Evolutionary conservation across 495 filamentous ascomycete species (phyloP), one percentile per base, ranked within the genome.

Genomic region (Penicillium waksmanii): DNA sequence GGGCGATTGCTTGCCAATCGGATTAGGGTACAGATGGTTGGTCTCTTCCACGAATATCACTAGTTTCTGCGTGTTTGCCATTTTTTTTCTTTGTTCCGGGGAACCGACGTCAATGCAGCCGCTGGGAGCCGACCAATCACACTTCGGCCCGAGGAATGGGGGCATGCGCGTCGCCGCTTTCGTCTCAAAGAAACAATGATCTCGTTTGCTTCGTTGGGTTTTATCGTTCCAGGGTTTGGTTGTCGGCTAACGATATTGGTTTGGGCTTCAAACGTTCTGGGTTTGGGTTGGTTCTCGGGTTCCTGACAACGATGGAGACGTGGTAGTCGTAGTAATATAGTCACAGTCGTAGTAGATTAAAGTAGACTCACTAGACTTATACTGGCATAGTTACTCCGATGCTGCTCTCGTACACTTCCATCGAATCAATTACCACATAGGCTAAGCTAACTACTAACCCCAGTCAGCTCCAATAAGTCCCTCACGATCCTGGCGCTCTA

Each of bases 111-210:
- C 19, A 27, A 27, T 43, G 11, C 27, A 51, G 38, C 46, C 44
- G 38, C 58, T 10, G 8, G 12, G 1, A 5, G 17, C 44, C 33
- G 44, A 34, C 61, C 60, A 63, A 66, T 61, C 50, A 56, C 5
- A 15, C 6, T 15, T 12, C 25, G 38, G 6, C 13, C 18, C 35
- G 47, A 18, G 38, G 19, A 5, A 9, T 10, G 36, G 9, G 13
- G 19, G 9, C 10, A 42, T 73, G 69, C 72, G 54, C 57, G 46
- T 72, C 69, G 68, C 73, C 75, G 75, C 74, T 73, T 73, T 64
- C 75, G 72, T 68, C 64, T 73, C 73, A 75, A 77, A 75, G 72
- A 70, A 70, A 70, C 69, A 72, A 72, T 72, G 63, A 67, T 67
- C 54, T 61, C 55, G 58, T 60, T 60, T 60, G 62, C 62, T 23